Evolutionary conservation across 441 rosid genomes (phyloP).

Genomic region (Syzygium malaccense): DNA sequence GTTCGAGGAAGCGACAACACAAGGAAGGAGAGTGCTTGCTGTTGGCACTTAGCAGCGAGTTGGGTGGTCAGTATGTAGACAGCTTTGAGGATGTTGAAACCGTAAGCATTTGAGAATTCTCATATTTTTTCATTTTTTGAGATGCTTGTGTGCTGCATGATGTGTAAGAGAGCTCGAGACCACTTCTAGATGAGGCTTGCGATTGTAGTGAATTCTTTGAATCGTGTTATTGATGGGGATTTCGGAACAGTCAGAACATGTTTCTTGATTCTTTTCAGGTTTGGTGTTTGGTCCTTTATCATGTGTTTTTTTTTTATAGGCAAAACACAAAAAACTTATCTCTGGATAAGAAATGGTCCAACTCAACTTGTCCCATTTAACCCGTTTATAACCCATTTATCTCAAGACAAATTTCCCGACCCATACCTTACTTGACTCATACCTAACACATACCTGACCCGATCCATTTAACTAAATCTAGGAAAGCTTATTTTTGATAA

Average conservation of each 20-base stretch:
- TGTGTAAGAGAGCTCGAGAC: not conserved
- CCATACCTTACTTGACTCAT: too few species aligned
- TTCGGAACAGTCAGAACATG: not conserved
- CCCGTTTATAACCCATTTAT: too few species aligned
- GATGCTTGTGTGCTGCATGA: not conserved
- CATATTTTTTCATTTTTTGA: not conserved
- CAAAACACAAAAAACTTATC: not conserved
- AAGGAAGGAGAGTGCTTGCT: not conserved
- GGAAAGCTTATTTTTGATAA: too few species aligned
- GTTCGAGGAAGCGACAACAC: not conserved
- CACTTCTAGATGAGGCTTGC: not conserved
- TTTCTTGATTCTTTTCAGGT: not conserved
- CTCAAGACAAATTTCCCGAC: too few species aligned
- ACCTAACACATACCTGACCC: too few species aligned
- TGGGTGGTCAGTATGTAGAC: constrained; percentile 2
- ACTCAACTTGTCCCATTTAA: too few species aligned
- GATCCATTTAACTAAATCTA: too few species aligned
- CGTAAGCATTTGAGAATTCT: not conserved
- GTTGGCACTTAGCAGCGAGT: not conserved
- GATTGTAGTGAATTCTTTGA: not conserved
- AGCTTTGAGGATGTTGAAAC: not conserved
- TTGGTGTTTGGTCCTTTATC: not conserved
- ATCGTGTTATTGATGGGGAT: not conserved
- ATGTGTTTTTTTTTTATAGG: not conserved
- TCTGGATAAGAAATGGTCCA: too few species aligned